A percentile compares a stretch with the other conserved stretches of the same genome.
These are phyloP conservation scores for Flueggea neowawraea DNA, from an alignment of 441 rosid genomes.

Conservation along the genomic window DNA sequence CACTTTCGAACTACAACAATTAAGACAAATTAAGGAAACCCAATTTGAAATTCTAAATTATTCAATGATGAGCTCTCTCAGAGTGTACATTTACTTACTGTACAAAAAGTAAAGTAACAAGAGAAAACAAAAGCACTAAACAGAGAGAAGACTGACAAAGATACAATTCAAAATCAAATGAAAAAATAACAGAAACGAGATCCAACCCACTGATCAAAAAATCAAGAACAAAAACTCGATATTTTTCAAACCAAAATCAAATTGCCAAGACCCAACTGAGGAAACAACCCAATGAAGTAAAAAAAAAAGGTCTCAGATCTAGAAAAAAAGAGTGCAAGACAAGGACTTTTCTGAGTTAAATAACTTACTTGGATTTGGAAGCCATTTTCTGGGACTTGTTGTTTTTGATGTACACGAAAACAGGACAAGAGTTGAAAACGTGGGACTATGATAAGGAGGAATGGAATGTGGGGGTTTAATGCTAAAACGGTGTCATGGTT, in stretches of 20 bases:
- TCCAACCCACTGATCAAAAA: slow-evolving; percentile 16
- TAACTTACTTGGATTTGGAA: slow-evolving; percentile 66
- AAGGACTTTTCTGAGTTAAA: slow-evolving; percentile 35
- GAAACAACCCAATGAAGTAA: background rate
- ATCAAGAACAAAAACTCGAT: slow-evolving; percentile 5
- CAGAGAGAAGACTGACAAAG: background rate
- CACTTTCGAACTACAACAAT: slow-evolving; percentile 4
- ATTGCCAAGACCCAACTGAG: slow-evolving; percentile 12
- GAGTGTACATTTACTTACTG: background rate
- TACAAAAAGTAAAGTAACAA: background rate
- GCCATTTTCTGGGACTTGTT: slow-evolving; percentile 37
- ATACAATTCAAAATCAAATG: background rate
- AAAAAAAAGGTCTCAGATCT: background rate
- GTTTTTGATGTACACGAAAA: too few relatives aligned
- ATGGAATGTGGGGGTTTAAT: too few relatives aligned
- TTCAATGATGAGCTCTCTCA: background rate
- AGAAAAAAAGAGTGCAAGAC: slow-evolving; percentile 9
- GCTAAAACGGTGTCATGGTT: too few relatives aligned
- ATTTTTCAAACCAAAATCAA: slow-evolving; percentile 6
- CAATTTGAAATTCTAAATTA: slow-evolving; percentile 11
- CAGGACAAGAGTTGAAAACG: too few relatives aligned
- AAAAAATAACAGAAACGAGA: slow-evolving; percentile 9
- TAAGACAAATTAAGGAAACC: slow-evolving; percentile 12
- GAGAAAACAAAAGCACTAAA: background rate
- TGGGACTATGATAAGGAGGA: too few relatives aligned